Percentiles rank a stretch among this genome's conserved stretches.
These are phyloP conservation scores for Niveomyces coronatus DNA, from an alignment of 2,329 filamentous ascomycete genomes.

Conservation along the genomic window DNA sequence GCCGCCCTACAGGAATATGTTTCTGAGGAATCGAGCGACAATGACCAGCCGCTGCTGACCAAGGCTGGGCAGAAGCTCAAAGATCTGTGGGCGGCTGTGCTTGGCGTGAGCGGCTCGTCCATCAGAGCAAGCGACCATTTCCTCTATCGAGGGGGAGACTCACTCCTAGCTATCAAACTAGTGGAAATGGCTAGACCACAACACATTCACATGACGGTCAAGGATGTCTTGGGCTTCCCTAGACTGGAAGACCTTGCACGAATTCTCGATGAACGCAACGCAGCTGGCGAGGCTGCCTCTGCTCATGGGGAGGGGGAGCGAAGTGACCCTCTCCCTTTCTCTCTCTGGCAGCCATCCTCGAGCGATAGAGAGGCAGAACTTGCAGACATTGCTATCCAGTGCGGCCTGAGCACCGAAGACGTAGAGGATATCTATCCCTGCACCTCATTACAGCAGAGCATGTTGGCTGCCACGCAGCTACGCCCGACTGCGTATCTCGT, in stretches of 20 bases:
- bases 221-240: neutral
- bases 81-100: constrained; percentile 4
- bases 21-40: neutral
- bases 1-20: neutral
- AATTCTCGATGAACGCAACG: constrained; percentile 1
- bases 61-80: constrained; percentile 6
- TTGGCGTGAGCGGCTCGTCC: constrained; percentile 4
- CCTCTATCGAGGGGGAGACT: constrained; percentile 1
- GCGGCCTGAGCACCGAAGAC: neutral
- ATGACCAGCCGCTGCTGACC: neutral
- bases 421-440: constrained; percentile 10
- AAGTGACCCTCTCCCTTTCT: constrained; percentile 4
- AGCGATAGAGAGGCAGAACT: neutral
- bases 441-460: constrained; percentile 9
- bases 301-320: constrained; percentile 3
- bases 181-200: neutral
- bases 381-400: constrained; percentile 1
- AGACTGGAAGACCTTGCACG: constrained; percentile 8
- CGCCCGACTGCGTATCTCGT: constrained; percentile 8
- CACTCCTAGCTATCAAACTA: constrained; percentile 7
- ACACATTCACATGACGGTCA: neutral
- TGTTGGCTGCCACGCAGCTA: constrained; percentile 9
- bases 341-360: constrained; percentile 5
- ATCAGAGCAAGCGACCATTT: constrained; percentile 5
- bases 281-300: neutral